These are phyloP conservation scores for Xylaria arbuscula DNA, from an alignment of 2,329 filamentous ascomycete species.

Conservation along the genomic window DNA sequence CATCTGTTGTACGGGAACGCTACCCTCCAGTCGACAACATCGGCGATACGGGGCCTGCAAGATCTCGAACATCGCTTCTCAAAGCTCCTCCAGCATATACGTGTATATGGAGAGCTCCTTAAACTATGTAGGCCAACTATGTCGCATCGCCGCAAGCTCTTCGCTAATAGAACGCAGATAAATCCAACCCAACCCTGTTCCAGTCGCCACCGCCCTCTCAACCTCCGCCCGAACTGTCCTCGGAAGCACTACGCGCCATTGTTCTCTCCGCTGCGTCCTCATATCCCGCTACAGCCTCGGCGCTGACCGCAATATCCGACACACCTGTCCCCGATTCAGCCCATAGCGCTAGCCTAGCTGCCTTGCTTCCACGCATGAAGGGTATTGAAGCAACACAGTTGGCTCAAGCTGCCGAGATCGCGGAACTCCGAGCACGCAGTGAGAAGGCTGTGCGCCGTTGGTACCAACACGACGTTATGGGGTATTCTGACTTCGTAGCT, in stretches of 20 bases:
- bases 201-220: constrained; percentile 57
- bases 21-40: constrained; percentile 51
- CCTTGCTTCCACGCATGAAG: constrained; percentile 70
- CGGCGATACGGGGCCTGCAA: constrained; percentile 59
- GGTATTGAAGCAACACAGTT: constrained; percentile 69
- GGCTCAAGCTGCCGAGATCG: constrained; percentile 71
- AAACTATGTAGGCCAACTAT: constrained; percentile 64
- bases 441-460: constrained; percentile 73
- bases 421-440: constrained; percentile 71
- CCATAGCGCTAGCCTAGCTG: constrained; percentile 66
- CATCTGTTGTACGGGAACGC: constrained; percentile 66
- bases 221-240: constrained; percentile 64
- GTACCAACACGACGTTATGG: constrained; percentile 79
- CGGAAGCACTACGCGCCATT: constrained; percentile 63
- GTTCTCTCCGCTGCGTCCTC: constrained; percentile 67
- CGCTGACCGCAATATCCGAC: constrained; percentile 67
- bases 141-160: not conserved
- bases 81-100: constrained; percentile 60
- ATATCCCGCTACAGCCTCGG: constrained; percentile 67
- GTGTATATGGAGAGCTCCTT: constrained; percentile 69
- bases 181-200: constrained; percentile 66
- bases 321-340: constrained; percentile 67
- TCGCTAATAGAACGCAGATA: constrained; percentile 56
- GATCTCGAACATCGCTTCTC: constrained; percentile 66
- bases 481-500: constrained; percentile 74